Evolutionary conservation across 441 rosid species (phyloP).

Genomic region (Pelargonium myrrhifolium): DNA sequence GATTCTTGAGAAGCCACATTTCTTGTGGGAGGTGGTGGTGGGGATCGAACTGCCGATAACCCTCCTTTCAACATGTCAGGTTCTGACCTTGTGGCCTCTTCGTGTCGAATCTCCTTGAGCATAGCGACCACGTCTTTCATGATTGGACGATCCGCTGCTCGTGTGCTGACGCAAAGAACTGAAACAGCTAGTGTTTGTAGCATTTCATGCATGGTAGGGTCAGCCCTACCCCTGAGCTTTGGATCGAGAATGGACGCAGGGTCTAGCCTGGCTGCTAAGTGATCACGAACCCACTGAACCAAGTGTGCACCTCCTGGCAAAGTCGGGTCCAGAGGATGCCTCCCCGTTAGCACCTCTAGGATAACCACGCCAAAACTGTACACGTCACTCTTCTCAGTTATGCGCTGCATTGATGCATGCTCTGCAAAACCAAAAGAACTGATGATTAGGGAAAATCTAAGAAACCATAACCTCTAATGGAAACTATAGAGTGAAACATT

Average conservation of each 20-base stretch:
- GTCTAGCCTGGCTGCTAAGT: constrained; percentile 48
- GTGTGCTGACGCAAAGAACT: constrained; percentile 57
- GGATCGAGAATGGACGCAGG: constrained; percentile 62
- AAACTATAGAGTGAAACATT: background rate
- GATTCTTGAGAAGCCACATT: constrained; percentile 49
- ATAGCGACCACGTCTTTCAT: constrained; percentile 92
- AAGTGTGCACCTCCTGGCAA: constrained; percentile 67
- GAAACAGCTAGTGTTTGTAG: constrained; percentile 85
- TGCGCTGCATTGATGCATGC: constrained; percentile 65
- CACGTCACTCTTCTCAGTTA: constrained; percentile 81
- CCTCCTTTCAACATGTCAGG: constrained; percentile 38
- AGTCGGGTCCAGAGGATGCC: constrained; percentile 84
- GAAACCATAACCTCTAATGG: background rate
- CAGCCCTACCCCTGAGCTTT: constrained; percentile 68
- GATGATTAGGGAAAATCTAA: background rate
- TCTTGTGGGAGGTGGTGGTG: constrained; percentile 29
- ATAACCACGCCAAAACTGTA: constrained; percentile 81
- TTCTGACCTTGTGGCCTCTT: constrained; percentile 39
- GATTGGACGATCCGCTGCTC: constrained; percentile 57
- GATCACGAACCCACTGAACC: constrained; percentile 84
- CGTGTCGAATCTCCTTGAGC: constrained; percentile 77
- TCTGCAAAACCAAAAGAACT: constrained; percentile 32
- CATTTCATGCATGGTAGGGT: constrained; percentile 87
- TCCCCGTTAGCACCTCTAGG: constrained; percentile 74
- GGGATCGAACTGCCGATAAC: constrained; percentile 19